Evolutionary conservation across 106 monocot species (phyloP).

Genomic region (Dioscorea alata): DNA sequence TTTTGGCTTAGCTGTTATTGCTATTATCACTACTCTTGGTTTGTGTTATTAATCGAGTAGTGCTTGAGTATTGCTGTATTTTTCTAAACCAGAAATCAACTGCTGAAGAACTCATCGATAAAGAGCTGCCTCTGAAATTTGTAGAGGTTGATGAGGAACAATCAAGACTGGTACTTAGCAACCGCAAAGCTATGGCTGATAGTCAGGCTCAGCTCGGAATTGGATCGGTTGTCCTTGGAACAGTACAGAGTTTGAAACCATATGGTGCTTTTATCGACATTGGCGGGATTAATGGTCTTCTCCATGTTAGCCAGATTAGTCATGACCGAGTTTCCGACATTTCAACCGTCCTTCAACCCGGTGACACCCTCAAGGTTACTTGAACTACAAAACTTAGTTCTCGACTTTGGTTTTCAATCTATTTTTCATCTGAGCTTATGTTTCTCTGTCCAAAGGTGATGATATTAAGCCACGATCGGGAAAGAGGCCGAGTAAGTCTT

Average conservation of each 20-base stretch:
- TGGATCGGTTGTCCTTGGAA: slow-evolving; percentile 86
- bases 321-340: slow-evolving; percentile 94
- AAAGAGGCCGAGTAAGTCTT: slow-evolving; percentile 81
- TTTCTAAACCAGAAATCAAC: slow-evolving; percentile 54
- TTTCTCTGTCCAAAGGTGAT: slow-evolving; percentile 53
- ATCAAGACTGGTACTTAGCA: slow-evolving; percentile 87
- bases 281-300: slow-evolving; percentile 89
- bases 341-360: slow-evolving; percentile 84
- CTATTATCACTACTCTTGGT: background rate
- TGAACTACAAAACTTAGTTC: too few relatives aligned
- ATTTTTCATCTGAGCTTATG: background rate
- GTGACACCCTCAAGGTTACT: slow-evolving; percentile 85
- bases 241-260: slow-evolving; percentile 88
- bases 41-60: background rate
- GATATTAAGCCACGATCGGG: slow-evolving; percentile 93
- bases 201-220: slow-evolving; percentile 93
- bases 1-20: background rate
- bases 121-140: slow-evolving; percentile 84
- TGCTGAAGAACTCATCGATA: slow-evolving; percentile 76
- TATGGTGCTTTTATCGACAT: slow-evolving; percentile 97
- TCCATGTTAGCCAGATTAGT: slow-evolving; percentile 98
- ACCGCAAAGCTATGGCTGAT: slow-evolving; percentile 88
- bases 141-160: slow-evolving; percentile 91
- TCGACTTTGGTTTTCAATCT: background rate
- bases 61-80: background rate